Base-by-base conservation (phyloP, 1,139 yeast species). In the Kodamaea suecica region DNA sequence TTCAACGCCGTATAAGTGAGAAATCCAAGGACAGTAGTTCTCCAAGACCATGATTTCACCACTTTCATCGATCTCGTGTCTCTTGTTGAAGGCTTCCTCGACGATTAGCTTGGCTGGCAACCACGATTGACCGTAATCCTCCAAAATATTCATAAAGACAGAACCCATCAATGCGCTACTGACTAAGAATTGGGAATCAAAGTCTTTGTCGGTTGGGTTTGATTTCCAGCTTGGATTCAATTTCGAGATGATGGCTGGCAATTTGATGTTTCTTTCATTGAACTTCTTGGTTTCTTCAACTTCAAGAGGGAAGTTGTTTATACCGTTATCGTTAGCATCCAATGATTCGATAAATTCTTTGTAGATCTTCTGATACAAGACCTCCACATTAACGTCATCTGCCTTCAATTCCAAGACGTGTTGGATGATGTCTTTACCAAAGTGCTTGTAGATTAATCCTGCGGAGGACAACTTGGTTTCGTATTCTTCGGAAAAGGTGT, bases 291-390 rank as follows among this genome's bases (percentile, higher is more conserved):
- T 45, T 17, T 74, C 71, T 33, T 62, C 65, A 23, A 73, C 67
- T 7, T 73, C 74, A 36, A 67, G 53, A 49, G 83, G 73, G 52
- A 80, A 87, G 50, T 84, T 83, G 52, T 74, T 73, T 42, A 92
- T 78, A 51, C 99, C 99, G 53, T 92, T 92, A 58, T 92, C 99
- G 53, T 88, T 87, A 38, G 97, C 98, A 63, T 92, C 99, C 35
- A 92, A 73, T 15, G 95, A 81, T 38, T 47, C 98, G 41, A 92
- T 69, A 52, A 92, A 88, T 45, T 84, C 94, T 44, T 77, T 76
- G 67, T 92, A 92, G 11, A 90, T 69, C 57, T 84, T 84, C 35
- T 72, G 71, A 59, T 83, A 86, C 39, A 92, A 64, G 29, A 79
- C 61, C 17, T 81, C 84, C 27, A 85, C 61, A 30, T 65, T 53